Base-by-base conservation (phyloP, 1,139 yeast species). In the Protomyces macrosporus region DNA sequence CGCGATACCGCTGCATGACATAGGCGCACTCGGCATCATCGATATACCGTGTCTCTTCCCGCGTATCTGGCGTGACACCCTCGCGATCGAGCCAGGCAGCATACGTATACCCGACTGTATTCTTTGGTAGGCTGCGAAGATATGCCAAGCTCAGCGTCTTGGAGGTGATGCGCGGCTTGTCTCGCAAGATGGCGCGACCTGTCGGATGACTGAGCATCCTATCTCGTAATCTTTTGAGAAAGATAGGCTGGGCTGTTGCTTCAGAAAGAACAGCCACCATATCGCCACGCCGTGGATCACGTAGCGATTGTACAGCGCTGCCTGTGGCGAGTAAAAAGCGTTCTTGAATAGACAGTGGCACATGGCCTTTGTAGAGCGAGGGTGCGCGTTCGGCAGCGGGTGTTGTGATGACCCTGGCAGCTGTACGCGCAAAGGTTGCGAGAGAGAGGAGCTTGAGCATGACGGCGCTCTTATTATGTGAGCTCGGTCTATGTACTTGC, bases 241-340 rank as follows among this genome's bases (percentile, higher is more conserved):
- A 84, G 50, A 80, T 82, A 10, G 86, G 84, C 55, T 88, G 78
- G 3, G 97, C 97, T 0, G 97, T 87, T 16, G 93, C 84, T 73
- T 93, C 99, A 0, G 98, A 98, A 67, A 93, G 81, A 33, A 93
- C 95, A n/a, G 95, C 97, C 66, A 93, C 88, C 70, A 85, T 81
- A 70, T 87, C 90, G n/a, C 65, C 69, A 10, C 69, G 55, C 37
- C 65, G 53, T 0, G 98, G 98, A 72, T 90, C 95, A 65, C 84
- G 78, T 69, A 82, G 85, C 0, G 97, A 87, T 16, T 93, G 95
- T n/a, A 88, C 72, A 0, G 96, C 90, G 4, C 96, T 87, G 0
- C 93, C 87, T 0, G 81, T 75, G 67, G 88, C 83, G 76, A 93
- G 77, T 55, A 87, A 73, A 0, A 79, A 68, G 68, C 87, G 82